Evolutionary conservation across 768 basidiomycete genomes (phyloP).

Genomic region (Erythrobasidium yunnanense): DNA sequence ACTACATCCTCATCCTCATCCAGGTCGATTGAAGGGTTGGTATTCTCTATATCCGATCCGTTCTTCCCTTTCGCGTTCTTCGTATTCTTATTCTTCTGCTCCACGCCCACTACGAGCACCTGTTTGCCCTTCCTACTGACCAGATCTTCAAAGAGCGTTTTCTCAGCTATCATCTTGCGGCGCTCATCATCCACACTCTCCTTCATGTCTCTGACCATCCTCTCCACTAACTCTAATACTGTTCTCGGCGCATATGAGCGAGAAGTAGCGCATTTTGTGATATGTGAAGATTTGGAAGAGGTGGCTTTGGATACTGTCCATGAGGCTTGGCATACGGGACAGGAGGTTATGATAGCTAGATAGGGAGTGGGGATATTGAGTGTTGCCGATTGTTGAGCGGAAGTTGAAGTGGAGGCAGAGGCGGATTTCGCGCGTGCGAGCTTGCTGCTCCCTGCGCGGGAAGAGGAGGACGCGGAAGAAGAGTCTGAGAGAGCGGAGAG

Average conservation of each 20-base stretch:
- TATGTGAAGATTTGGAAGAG: background rate
- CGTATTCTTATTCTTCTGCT: slow-evolving; percentile 4
- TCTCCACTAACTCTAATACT: background rate
- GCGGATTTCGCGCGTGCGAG: too few species aligned
- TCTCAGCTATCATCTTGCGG: background rate
- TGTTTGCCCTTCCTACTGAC: slow-evolving; percentile 17
- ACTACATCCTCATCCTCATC: too few species aligned
- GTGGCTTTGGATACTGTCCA: slow-evolving; percentile 18
- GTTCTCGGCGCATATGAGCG: background rate
- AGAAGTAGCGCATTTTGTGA: slow-evolving; percentile 11
- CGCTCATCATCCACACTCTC: background rate
- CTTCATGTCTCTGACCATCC: background rate
- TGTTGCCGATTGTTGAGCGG: background rate
- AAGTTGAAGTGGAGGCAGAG: background rate
- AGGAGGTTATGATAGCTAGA: slow-evolving; percentile 1
- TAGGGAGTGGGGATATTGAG: slow-evolving; percentile 9
- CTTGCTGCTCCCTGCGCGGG: too few species aligned
- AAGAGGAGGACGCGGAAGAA: too few species aligned
- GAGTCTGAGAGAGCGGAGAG: slow-evolving; percentile 3
- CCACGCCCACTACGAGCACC: slow-evolving; percentile 18
- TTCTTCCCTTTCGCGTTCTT: background rate
- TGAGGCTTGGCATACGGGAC: background rate
- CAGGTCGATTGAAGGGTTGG: too few species aligned
- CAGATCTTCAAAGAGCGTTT: slow-evolving; percentile 7
- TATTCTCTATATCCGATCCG: background rate